These are phyloP conservation scores for Mortierella polycephala DNA, from an alignment of 371 early-diverging fungal species.

Conservation along the genomic window DNA sequence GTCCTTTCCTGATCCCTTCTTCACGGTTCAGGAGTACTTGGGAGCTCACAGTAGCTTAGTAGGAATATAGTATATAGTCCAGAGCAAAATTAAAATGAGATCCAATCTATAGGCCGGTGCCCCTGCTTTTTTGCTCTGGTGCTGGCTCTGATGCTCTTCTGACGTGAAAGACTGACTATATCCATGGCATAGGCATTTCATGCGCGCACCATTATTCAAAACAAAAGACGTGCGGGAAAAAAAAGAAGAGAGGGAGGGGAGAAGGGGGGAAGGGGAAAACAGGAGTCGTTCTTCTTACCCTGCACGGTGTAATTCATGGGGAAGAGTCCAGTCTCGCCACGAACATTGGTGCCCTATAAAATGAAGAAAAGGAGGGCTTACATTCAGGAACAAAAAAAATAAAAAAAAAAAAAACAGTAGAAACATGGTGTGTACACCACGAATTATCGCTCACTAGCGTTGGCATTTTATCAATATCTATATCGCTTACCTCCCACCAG, in stretches of 20 bases:
- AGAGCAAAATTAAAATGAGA: no score
- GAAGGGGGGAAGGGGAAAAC: background rate
- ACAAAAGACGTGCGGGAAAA: no score
- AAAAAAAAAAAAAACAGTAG: background rate
- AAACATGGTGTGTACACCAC: background rate
- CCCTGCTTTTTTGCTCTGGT: no score
- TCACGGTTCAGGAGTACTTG: no score
- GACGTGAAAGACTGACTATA: no score
- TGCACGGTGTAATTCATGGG: constrained; percentile 57
- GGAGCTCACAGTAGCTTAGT: no score
- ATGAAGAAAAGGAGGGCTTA: background rate
- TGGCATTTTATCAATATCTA: background rate
- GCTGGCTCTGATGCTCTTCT: no score
- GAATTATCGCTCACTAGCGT: background rate
- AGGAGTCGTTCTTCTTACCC: constrained; percentile 13
- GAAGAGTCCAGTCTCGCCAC: constrained; percentile 73
- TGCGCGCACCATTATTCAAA: no score
- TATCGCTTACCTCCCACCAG: constrained; percentile 82
- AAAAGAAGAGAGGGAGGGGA: background rate
- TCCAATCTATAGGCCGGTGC: no score
- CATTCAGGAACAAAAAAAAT: background rate
- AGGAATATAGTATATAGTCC: no score
- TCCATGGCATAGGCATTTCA: no score
- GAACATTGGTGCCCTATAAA: constrained; percentile 67
- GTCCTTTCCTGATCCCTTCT: no score